phyloP scores from a whole-genome alignment of 495 filamentous ascomycete genomes.

The Aspergillus olivimuriae region DNA sequence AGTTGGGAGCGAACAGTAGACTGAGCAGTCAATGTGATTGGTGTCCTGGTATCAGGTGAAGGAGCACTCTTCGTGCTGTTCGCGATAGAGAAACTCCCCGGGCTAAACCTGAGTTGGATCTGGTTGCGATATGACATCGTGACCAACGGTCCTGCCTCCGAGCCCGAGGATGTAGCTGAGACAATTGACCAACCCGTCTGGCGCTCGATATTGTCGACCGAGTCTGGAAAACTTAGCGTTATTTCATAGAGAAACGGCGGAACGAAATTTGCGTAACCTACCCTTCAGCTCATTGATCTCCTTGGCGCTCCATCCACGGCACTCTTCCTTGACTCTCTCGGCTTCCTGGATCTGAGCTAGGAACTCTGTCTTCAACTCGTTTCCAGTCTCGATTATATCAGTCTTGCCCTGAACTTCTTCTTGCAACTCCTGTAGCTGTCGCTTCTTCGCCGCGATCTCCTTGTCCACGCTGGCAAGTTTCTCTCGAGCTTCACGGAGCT shows the following conservation, averaged over 20 bases:
- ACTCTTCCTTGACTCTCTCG: constrained; percentile 78
- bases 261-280: constrained; percentile 27
- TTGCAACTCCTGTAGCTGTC: constrained; percentile 57
- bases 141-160: constrained; percentile 44
- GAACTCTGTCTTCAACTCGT: constrained; percentile 61
- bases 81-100: constrained; percentile 46
- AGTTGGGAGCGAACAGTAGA: constrained; percentile 7
- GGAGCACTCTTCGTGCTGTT: constrained; percentile 3
- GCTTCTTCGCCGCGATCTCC: constrained; percentile 62
- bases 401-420: constrained; percentile 57
- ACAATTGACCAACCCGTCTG: constrained; percentile 72
- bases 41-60: constrained; percentile 12
- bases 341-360: constrained; percentile 72
- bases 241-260: no score
- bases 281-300: constrained; percentile 73
- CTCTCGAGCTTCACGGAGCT: constrained; percentile 60
- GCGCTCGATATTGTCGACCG: constrained; percentile 60
- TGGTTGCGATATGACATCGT: constrained; percentile 75
- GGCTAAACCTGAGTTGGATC: constrained; percentile 71
- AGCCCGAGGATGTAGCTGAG: constrained; percentile 44
- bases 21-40: constrained; percentile 1
- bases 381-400: constrained; percentile 48
- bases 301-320: constrained; percentile 75
- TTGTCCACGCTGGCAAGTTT: constrained; percentile 57
- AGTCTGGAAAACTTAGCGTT: constrained; percentile 44